These are phyloP conservation scores for Musa acuminata DNA, from an alignment of 176 grass and related monocot genomes.

Conservation along the genomic window DNA sequence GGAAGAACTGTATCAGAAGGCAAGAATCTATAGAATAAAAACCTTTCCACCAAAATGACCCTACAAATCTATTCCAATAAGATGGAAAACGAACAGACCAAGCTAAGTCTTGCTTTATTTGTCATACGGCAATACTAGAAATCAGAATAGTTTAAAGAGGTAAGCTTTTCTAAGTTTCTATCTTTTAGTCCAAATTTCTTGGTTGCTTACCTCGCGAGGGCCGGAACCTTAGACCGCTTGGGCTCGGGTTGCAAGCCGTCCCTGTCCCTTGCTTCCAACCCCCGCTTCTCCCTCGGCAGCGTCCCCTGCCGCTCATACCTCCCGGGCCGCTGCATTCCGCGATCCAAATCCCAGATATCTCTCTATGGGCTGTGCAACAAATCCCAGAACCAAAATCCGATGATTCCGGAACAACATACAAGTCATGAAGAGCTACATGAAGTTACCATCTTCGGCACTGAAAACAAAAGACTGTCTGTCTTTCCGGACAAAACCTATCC, in stretches of 20 bases:
- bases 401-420: neutral
- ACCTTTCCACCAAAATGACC: neutral
- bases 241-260: constrained; percentile 19
- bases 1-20: neutral
- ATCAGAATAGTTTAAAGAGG: no score
- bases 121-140: no score
- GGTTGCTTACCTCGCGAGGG: constrained; percentile 26
- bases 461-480: neutral
- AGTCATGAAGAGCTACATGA: no score
- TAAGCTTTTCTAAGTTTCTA: no score
- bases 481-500: neutral
- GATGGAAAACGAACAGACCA: neutral
- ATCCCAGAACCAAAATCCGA: neutral
- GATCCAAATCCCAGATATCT: neutral
- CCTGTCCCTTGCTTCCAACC: constrained; percentile 14
- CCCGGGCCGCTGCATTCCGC: constrained; percentile 26
- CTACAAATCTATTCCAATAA: neutral
- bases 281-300: constrained; percentile 32
- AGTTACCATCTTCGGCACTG: neutral
- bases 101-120: neutral
- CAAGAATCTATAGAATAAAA: neutral
- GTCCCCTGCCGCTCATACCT: constrained; percentile 32
- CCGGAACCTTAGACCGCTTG: constrained; percentile 32
- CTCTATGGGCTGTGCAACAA: neutral
- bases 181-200: neutral